Evolutionary conservation across 176 grass and related monocot species (phyloP).

Genomic region (Zoysia pacifica): DNA sequence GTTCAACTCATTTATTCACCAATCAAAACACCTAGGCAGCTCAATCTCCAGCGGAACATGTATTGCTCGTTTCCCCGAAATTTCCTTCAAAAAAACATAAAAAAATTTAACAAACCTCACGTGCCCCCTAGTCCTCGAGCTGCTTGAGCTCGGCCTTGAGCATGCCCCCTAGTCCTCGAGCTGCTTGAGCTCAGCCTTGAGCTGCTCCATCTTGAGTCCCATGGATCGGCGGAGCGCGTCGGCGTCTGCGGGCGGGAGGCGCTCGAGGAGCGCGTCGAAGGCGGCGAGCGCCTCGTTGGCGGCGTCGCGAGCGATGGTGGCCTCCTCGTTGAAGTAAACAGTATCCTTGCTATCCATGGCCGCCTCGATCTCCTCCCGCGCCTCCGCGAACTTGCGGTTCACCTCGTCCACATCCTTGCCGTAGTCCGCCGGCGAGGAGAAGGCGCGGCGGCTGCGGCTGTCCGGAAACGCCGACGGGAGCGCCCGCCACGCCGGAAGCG

Average conservation of each 20-base stretch:
- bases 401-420: constrained; percentile 89
- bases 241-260: constrained; percentile 63
- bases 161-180: constrained; percentile 59
- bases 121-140: constrained; percentile 60
- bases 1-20: constrained; percentile 33
- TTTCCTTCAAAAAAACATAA: neutral
- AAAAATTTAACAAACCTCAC: constrained; percentile 20
- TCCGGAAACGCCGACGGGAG: neutral
- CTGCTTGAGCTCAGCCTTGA: constrained; percentile 93
- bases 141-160: constrained; percentile 81
- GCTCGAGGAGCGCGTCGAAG: constrained; percentile 75
- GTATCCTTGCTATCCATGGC: constrained; percentile 96
- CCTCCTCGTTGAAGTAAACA: constrained; percentile 96
- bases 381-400: constrained; percentile 95
- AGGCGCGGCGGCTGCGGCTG: constrained; percentile 2
- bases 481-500: neutral
- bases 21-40: constrained; percentile 18
- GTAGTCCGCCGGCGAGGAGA: constrained; percentile 54
- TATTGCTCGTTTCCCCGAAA: constrained; percentile 5
- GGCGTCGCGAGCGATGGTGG: constrained; percentile 75
- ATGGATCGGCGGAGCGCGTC: constrained; percentile 75
- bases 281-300: constrained; percentile 52
- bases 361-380: constrained; percentile 92
- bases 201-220: constrained; percentile 99
- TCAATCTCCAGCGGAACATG: constrained; percentile 9